Base-by-base conservation (phyloP, 176 grass and related monocot species). In the Juncus inflexus region DNA sequence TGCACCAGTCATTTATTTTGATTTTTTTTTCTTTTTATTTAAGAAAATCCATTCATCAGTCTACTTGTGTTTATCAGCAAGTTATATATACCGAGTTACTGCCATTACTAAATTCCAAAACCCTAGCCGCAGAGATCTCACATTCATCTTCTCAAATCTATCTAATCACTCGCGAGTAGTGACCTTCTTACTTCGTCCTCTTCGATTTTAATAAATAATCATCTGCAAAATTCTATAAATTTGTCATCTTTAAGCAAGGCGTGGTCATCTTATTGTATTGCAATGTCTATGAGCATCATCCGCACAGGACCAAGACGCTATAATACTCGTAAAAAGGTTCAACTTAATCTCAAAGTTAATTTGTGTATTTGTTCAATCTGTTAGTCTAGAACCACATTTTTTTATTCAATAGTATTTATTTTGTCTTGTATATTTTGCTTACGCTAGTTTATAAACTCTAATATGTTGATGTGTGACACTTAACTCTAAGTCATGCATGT, bases 41-140 rank as follows among this genome's bases (percentile, higher is more conserved):
- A 12, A 37, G 3, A 1, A 15, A 52, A 66, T 35, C 6, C 5
- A 12, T 51, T 4, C 10, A 66, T n/a, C 3, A 3, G 7, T 35
- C 10, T 9, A 67, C 28, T 5, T 49, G 43, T 14, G 45, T n/a
- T n/a, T n/a, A 6, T 67, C 14, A 38, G 12, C 8, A 15, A 67
- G 19, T 16, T 10, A 15, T 67, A 66, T 66, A n/a, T 52, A 10
- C 4, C 12, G 50, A 67, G 40, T 10, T 28, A 3, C 50, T 52
- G 7, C 2, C 64, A 52, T 52, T 67, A 52, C 10, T 15, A 2
- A 52, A 52, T 2, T 7, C 4, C 6, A 42, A 67, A 67, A 67
- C 64, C 43, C 42, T 67, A 52, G 64, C 19, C 16, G 45, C 45
- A 50, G 3, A 50, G 50, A 52, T 65, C n/a, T 39, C 35, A 12